A percentile compares a stretch with the other conserved stretches of the same genome.
These are phyloP conservation scores for Sclerotinia glacialis DNA, from an alignment of 2,329 filamentous ascomycete species.

Conservation along the genomic window DNA sequence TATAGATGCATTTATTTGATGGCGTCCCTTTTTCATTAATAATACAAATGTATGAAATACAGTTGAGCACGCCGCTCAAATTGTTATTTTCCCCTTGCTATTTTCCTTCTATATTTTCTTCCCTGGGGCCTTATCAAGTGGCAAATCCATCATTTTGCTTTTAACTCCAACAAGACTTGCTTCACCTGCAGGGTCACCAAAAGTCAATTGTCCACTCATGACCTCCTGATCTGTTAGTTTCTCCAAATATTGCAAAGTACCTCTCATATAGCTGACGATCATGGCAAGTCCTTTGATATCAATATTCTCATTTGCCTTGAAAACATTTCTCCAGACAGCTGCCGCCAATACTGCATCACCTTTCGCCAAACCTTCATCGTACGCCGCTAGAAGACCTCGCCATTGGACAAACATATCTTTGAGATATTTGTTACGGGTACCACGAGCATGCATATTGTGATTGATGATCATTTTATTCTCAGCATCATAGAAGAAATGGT, in stretches of 20 bases:
- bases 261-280: constrained; percentile 62
- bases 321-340: constrained; percentile 91
- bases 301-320: constrained; percentile 67
- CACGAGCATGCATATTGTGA: constrained; percentile 65
- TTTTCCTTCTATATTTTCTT: constrained; percentile 37
- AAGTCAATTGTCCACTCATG: constrained; percentile 47
- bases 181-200: constrained; percentile 47
- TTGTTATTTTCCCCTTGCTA: neutral
- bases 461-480: constrained; percentile 79
- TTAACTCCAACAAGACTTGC: constrained; percentile 41
- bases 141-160: constrained; percentile 42
- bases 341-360: constrained; percentile 75
- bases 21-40: constrained; percentile 1
- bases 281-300: constrained; percentile 59
- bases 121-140: constrained; percentile 35
- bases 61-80: neutral
- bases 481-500: constrained; percentile 91
- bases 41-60: neutral
- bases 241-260: constrained; percentile 54
- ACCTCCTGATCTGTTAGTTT: constrained; percentile 52
- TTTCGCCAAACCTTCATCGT: constrained; percentile 76
- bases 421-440: constrained; percentile 61
- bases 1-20: neutral
- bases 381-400: constrained; percentile 80
- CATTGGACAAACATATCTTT: constrained; percentile 94